These are phyloP conservation scores for Tuber indicum DNA, from an alignment of 495 filamentous ascomycete species.

Conservation along the genomic window DNA sequence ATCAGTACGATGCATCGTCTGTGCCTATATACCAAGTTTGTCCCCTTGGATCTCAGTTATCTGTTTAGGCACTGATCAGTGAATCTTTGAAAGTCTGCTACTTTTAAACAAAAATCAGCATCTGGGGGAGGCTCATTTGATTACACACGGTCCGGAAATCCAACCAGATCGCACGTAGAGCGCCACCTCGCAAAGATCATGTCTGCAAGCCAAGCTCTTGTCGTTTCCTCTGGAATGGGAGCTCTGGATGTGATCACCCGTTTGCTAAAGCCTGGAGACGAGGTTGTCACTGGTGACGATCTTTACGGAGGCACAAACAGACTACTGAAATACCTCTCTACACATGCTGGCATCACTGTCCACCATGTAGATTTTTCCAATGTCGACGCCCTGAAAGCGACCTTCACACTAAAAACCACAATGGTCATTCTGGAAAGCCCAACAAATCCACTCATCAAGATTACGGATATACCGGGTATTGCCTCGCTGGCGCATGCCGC, in stretches of 20 bases:
- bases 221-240: conserved; percentile 93
- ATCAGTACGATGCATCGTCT: conserved; percentile 92
- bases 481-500: conserved; percentile 65
- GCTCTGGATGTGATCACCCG: conserved; percentile 96
- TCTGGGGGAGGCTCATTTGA: conserved; percentile 81
- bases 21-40: conserved; percentile 87
- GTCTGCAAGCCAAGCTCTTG: conserved; percentile 82
- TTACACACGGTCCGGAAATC: conserved; percentile 95
- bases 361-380: conserved; percentile 93
- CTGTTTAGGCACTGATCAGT: conserved; percentile 2
- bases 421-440: conserved; percentile 97
- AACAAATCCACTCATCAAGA: conserved; percentile 96
- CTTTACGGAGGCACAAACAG: conserved; percentile 94
- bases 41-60: background rate
- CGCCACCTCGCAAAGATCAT: conserved; percentile 98
- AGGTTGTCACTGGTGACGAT: conserved; percentile 94
- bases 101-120: conserved; percentile 87
- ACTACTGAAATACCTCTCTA: conserved; percentile 81
- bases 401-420: conserved; percentile 69
- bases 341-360: conserved; percentile 80
- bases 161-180: conserved; percentile 91
- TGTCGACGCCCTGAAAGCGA: conserved; percentile 58
- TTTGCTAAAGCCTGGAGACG: conserved; percentile 83
- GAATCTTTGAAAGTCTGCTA: conserved; percentile 61
- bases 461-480: conserved; percentile 80